Percentiles rank a stretch among this genome's conserved stretches.
phyloP scores from a whole-genome alignment of 495 filamentous ascomycete genomes.

The Pyrenopolyporus hunteri region DNA sequence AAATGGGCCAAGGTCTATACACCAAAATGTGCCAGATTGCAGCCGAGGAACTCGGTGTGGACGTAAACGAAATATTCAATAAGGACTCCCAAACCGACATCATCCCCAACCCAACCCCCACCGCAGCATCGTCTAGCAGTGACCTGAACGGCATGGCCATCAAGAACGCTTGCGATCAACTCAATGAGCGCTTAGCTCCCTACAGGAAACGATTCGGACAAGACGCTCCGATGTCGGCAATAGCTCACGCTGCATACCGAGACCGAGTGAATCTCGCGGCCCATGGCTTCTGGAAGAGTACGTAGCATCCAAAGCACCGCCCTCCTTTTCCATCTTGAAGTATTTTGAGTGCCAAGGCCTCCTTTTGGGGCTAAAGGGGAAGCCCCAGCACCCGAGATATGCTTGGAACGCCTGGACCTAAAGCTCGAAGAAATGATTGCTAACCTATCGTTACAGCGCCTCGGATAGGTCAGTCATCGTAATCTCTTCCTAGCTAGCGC shows the following conservation, averaged over 20 bases:
- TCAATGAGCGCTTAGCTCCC: slow-evolving; percentile 79
- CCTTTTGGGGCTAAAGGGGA: no score
- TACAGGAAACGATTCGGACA: slow-evolving; percentile 76
- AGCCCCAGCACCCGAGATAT: no score
- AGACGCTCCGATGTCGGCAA: slow-evolving; percentile 72
- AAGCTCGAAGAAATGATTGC: background rate
- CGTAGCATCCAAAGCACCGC: background rate
- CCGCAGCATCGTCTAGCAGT: slow-evolving; percentile 81
- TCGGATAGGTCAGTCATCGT: slow-evolving; percentile 72
- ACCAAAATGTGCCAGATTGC: slow-evolving; percentile 92
- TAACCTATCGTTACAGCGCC: slow-evolving; percentile 50
- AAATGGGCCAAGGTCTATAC: slow-evolving; percentile 90
- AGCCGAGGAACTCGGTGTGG: slow-evolving; percentile 76
- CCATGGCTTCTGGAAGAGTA: slow-evolving; percentile 80
- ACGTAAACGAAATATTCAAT: slow-evolving; percentile 69
- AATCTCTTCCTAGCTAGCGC: background rate
- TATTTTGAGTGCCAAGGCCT: no score
- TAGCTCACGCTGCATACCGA: slow-evolving; percentile 83
- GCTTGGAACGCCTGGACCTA: no score
- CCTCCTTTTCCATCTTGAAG: no score
- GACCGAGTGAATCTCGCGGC: slow-evolving; percentile 88
- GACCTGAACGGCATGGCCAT: slow-evolving; percentile 89
- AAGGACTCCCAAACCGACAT: slow-evolving; percentile 90
- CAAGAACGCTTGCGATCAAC: slow-evolving; percentile 79
- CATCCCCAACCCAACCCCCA: slow-evolving; percentile 82